Base-by-base conservation (phyloP, 2,329 filamentous ascomycete genomes). In the Verticillium nonalfalfae region DNA sequence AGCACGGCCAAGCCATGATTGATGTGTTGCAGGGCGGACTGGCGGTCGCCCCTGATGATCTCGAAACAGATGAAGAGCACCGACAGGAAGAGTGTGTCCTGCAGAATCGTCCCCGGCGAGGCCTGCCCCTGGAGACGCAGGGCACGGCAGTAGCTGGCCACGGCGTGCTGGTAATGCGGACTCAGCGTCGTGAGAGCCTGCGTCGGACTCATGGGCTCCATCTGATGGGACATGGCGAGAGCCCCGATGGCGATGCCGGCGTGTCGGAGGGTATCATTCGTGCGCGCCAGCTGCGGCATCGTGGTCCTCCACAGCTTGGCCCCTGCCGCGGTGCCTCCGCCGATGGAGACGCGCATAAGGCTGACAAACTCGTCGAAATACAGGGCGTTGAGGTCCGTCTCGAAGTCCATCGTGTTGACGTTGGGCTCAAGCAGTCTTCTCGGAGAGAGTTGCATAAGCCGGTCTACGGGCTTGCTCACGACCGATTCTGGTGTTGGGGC, bases 21-120 rank as follows among this genome's bases (percentile, higher is more conserved):
- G 54, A 78, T 68, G 58, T 78, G 76, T 60, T 77, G 76, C 4
- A 78, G 70, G 4, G 76, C 75, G 2, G 73, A 74, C 1, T 75
- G 70, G 60, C 73, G 70, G 13, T 78, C 77, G 2, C 75, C 76
- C 4, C 76, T 67, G 61, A 76, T 74, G 2, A 75, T 66, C 56
- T 78, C 76, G 38, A 78, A 78, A 60, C 75, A 76, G 45, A 78
- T 74, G 50, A 78, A 78, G 0, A 78, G 62, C 3, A 78, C 66
- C 0, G 76, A 78, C 1, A 76, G 71, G 7, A 78, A 61, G 59
- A 78, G 64, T 0, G 76, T 75, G 1, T 76, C 77, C 11, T 75
- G 69, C 5, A 78, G 63, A 2, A 73, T 72, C n/a, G 74, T 73
- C 6, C 68, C 71, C 1, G 70, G 73, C 1, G 75, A 74, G 1